A percentile compares a stretch with the other conserved stretches of the same genome.
phyloP scores from a whole-genome alignment of 768 basidiomycete genomes.

The Termitomyces sp. region DNA sequence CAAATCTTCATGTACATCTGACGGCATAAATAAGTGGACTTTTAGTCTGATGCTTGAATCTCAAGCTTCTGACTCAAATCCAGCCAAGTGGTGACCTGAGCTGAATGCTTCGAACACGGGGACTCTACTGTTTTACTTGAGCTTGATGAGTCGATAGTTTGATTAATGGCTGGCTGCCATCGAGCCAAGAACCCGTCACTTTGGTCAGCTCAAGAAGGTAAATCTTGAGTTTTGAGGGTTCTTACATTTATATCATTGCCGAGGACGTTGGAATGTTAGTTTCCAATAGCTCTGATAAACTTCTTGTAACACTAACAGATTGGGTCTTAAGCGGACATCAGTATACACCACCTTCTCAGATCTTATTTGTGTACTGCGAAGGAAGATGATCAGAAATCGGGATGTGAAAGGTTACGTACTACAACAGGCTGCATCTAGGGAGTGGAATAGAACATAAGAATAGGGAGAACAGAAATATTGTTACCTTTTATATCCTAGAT shows the following conservation, averaged over 20 bases:
- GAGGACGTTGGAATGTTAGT: slow-evolving; percentile 1
- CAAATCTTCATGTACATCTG: not conserved
- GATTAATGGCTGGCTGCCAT: not conserved
- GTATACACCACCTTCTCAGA: not conserved
- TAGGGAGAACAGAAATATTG: not conserved
- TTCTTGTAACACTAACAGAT: not conserved
- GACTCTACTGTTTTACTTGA: not conserved
- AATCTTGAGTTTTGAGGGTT: slow-evolving; percentile 6
- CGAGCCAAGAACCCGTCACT: slow-evolving; percentile 2
- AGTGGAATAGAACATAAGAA: not conserved
- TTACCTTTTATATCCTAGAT: not conserved
- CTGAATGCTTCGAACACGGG: not conserved
- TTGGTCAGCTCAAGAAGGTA: slow-evolving; percentile 1
- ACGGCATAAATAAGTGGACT: not conserved
- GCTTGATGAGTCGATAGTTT: not conserved
- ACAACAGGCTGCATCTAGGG: not conserved
- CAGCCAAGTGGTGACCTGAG: not conserved
- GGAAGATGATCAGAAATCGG: not conserved
- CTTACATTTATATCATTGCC: slow-evolving; percentile 1
- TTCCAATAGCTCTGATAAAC: not conserved
- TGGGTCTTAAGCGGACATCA: slow-evolving; percentile 3
- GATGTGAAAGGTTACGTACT: not conserved
- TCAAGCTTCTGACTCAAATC: no score
- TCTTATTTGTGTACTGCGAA: not conserved
- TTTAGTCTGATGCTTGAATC: not conserved